Conservation (phyloP, 495 filamentous ascomycete genomes). For the Penicillium arizonense region DNA sequence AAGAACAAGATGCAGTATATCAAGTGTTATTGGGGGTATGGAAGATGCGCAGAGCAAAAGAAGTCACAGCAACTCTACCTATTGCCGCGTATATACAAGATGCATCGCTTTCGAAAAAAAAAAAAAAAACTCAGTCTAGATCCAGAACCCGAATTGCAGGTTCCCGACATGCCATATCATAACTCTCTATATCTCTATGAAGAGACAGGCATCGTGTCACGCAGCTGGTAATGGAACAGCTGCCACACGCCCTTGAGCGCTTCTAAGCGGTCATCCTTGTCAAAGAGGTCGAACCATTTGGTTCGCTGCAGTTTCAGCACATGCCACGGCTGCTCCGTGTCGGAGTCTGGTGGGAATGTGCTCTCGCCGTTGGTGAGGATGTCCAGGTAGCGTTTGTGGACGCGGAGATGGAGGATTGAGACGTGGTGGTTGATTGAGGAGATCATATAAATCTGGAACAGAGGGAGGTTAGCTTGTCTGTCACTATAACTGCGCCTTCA, state of each 20-base stretch:
- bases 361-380: slow-evolving; percentile 41
- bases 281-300: slow-evolving; percentile 76
- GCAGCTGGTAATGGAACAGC: slow-evolving; percentile 70
- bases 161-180: too few species aligned
- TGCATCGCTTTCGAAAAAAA: slow-evolving; percentile 7
- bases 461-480: background rate
- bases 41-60: background rate
- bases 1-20: background rate
- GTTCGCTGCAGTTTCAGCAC: slow-evolving; percentile 64
- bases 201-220: slow-evolving; percentile 25
- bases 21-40: slow-evolving; percentile 7
- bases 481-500: background rate
- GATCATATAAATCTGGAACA: slow-evolving; percentile 70
- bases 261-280: slow-evolving; percentile 63
- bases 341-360: slow-evolving; percentile 36
- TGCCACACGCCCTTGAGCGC: slow-evolving; percentile 74
- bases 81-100: slow-evolving; percentile 12
- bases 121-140: background rate
- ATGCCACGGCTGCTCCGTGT: slow-evolving; percentile 60
- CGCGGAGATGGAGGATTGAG: slow-evolving; percentile 67
- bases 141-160: too few species aligned
- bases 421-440: slow-evolving; percentile 83
- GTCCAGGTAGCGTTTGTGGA: slow-evolving; percentile 65
- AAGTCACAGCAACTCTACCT: background rate
- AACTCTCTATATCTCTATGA: background rate